Percentiles rank a stretch among this genome's conserved stretches.
phyloP scores from a whole-genome alignment of 768 basidiomycete genomes.

The Boletus pseudopeckii region DNA sequence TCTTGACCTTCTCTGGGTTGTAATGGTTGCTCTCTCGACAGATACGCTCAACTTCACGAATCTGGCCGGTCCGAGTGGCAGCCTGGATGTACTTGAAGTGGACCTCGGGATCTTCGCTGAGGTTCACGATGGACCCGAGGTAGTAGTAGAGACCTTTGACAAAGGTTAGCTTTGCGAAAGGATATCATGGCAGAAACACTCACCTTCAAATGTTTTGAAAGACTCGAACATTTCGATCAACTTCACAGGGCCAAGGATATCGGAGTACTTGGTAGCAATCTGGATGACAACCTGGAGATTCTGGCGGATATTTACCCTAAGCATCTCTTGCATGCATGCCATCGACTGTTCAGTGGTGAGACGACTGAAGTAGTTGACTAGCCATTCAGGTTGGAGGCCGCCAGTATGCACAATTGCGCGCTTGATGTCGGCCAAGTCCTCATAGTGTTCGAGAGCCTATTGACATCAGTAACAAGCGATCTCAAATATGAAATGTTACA shows the following conservation, averaged over 20 bases:
- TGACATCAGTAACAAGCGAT: constrained; percentile 11
- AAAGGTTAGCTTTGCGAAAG: background rate
- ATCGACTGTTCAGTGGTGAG: constrained; percentile 97
- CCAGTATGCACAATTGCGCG: constrained; percentile 93
- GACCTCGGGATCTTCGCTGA: constrained; percentile 93
- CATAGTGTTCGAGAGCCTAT: constrained; percentile 96
- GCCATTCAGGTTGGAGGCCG: constrained; percentile 89
- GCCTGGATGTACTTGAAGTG: constrained; percentile 99
- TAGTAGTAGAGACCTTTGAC: constrained; percentile 89
- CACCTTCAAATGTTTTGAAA: constrained; percentile 96
- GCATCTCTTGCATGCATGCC: constrained; percentile 96
- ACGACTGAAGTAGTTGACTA: constrained; percentile 94
- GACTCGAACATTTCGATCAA: constrained; percentile 98
- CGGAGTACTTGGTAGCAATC: constrained; percentile 98
- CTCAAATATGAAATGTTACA: constrained; percentile 3
- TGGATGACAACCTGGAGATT: constrained; percentile 96
- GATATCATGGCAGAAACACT: background rate
- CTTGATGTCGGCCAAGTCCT: constrained; percentile 98
- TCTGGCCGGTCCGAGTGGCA: constrained; percentile 95
- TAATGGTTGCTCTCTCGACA: constrained; percentile 96
- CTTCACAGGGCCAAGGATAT: constrained; percentile 94
- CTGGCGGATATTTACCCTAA: constrained; percentile 93
- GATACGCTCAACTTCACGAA: constrained; percentile 98
- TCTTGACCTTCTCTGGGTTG: constrained; percentile 99
- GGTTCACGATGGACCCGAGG: constrained; percentile 95